phyloP scores from a whole-genome alignment of 2,329 filamentous ascomycete species.

The Tricladium varicosporioides region DNA sequence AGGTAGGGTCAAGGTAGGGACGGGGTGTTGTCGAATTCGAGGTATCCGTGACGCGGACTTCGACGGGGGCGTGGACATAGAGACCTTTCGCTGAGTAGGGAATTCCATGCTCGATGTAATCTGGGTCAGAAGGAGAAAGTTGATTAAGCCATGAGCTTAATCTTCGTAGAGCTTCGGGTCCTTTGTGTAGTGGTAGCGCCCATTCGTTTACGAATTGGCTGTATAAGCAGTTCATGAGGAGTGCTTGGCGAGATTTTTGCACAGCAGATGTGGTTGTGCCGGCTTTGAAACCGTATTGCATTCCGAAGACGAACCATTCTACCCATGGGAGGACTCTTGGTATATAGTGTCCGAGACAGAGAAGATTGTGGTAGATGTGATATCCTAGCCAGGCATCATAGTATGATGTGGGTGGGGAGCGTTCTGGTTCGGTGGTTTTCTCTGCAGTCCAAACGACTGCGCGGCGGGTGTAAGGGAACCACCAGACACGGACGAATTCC shows the following conservation, averaged over 20 bases:
- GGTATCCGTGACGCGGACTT: conserved; percentile 83
- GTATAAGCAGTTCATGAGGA: conserved; percentile 96
- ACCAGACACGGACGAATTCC: conserved; percentile 95
- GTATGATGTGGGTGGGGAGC: conserved; percentile 61
- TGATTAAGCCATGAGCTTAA: conserved; percentile 82
- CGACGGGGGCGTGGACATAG: conserved; percentile 86
- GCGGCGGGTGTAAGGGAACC: conserved; percentile 88
- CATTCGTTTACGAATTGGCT: conserved; percentile 99
- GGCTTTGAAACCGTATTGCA: conserved; percentile 90
- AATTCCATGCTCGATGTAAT: conserved; percentile 65
- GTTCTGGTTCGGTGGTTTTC: conserved; percentile 62
- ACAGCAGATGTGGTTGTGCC: conserved; percentile 69
- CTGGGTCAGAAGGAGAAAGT: conserved; percentile 58
- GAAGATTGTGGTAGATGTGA: conserved; percentile 86
- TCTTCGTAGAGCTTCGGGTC: conserved; percentile 81
- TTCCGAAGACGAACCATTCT: conserved; percentile 95
- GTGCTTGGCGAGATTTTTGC: conserved; percentile 73
- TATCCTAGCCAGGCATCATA: conserved; percentile 83
- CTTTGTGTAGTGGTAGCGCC: conserved; percentile 83
- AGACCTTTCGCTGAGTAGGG: conserved; percentile 77
- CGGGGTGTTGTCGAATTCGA: conserved; percentile 42
- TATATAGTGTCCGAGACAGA: conserved; percentile 75
- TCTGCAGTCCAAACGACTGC: conserved; percentile 90
- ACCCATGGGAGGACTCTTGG: conserved; percentile 82
- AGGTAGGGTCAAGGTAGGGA: conserved; percentile 73